phyloP scores from a whole-genome alignment of 192 early-diverging fungal species.

The Umbelopsis vinacea region DNA sequence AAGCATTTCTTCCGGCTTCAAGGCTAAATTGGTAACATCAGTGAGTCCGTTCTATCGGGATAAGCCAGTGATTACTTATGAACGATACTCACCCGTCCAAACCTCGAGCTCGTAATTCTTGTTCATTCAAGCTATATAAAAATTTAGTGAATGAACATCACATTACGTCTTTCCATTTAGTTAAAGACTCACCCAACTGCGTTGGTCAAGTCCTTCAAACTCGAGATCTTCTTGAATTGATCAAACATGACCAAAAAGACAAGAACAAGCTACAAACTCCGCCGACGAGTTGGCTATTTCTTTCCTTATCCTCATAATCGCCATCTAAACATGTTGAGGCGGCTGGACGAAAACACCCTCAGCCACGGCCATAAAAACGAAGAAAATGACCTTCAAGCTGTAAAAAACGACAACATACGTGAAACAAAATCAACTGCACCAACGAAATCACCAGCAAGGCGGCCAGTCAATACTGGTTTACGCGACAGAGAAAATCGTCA shows the following conservation, averaged over 20 bases:
- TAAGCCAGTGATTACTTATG: not conserved
- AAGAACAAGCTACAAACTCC: slow-evolving; percentile 5
- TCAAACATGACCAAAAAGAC: slow-evolving; percentile 7
- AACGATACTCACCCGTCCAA: slow-evolving; percentile 1
- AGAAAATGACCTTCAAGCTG: not conserved
- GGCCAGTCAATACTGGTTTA: slow-evolving; percentile 11
- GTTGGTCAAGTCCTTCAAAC: not conserved
- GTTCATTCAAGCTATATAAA: not conserved
- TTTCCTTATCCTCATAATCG: not conserved
- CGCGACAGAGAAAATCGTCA: slow-evolving; percentile 17
- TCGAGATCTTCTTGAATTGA: slow-evolving; percentile 23
- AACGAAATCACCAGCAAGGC: slow-evolving; percentile 5
- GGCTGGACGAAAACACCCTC: slow-evolving; percentile 4
- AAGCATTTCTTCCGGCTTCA: slow-evolving; percentile 1
- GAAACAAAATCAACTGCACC: slow-evolving; percentile 2
- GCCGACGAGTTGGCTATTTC: not conserved
- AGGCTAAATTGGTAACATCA: slow-evolving; percentile 3
- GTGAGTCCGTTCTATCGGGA: not conserved
- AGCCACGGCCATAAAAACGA: slow-evolving; percentile 2
- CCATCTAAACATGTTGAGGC: slow-evolving; percentile 7
- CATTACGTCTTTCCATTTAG: not conserved
- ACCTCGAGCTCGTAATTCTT: slow-evolving; percentile 13
- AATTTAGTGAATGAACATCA: not conserved
- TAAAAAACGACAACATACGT: slow-evolving; percentile 4
- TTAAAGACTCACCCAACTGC: not conserved